phyloP scores from a whole-genome alignment of 176 grass and related monocot genomes.

The Areca catechu region DNA sequence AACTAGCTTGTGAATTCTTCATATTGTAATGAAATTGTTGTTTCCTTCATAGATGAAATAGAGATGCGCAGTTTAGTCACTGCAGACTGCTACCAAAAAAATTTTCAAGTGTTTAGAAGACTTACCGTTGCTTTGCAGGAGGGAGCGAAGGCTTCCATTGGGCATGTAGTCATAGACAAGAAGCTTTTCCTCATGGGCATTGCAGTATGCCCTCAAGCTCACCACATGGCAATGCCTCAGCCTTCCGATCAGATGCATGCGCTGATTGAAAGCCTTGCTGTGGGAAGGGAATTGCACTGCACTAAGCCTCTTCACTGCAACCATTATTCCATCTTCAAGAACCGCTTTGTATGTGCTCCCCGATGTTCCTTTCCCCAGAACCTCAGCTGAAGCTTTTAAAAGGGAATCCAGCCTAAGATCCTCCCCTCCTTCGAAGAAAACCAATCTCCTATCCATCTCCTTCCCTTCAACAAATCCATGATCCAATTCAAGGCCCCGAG shows the following conservation, averaged over 20 bases:
- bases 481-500: constrained; percentile 19
- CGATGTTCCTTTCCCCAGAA: constrained; percentile 67
- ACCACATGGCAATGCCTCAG: constrained; percentile 55
- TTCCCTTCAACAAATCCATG: constrained; percentile 9
- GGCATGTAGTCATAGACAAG: constrained; percentile 68
- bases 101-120: not conserved
- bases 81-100: too few species aligned
- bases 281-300: constrained; percentile 42
- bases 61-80: too few species aligned
- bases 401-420: constrained; percentile 63
- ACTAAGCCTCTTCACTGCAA: constrained; percentile 72
- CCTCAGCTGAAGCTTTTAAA: constrained; percentile 62
- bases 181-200: constrained; percentile 50
- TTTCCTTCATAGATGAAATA: too few species aligned
- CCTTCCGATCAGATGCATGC: constrained; percentile 47
- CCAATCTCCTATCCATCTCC: constrained; percentile 30
- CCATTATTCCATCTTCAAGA: constrained; percentile 55
- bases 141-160: constrained; percentile 50
- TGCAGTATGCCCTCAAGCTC: constrained; percentile 57
- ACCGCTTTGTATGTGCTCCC: constrained; percentile 73
- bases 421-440: constrained; percentile 63
- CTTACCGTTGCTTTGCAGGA: constrained; percentile 31
- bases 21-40: too few species aligned
- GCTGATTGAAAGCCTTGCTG: constrained; percentile 60
- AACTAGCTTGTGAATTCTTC: too few species aligned